Base-by-base conservation (phyloP, 208 protist species). In the Endotrypanum monterogeii region DNA sequence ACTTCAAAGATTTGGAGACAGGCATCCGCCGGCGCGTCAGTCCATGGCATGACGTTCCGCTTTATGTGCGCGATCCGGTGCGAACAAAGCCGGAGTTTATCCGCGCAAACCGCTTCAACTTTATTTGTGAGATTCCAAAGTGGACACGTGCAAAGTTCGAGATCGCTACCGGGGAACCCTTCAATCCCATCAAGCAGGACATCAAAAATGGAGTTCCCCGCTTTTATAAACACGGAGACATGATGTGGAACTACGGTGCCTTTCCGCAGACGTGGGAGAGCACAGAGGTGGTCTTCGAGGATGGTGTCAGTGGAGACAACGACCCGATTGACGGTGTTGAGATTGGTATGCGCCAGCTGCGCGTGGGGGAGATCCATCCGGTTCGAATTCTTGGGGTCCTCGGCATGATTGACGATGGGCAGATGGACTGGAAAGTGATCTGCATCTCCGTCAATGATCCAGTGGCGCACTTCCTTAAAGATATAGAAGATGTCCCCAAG, bases 241-340 rank as follows among this genome's bases (percentile, higher is more conserved):
- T 98, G 91, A 91, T 98, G 90, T 99, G 92, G 86, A 99, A 99
- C 87, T 99, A 99, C 77, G 98, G 98, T 32, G 93, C 94, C 41
- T 90, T 99, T 67, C 98, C 98, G 56, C 98, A 99, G 84, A 99
- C 97, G 68, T 98, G 96, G 96, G 98, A 98, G 78, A 96, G 95
- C 84, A 98, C 95, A 2, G 89, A 97, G 55, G 85, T 95, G 12
- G 80, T 88, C 41, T 96, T 95, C 62, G 91, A 96, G 71, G 87
- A 86, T 23, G 91, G 89, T 56, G 84, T 91, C 23, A 80, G 78
- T 41, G 96, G 96, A 46, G 96, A 98, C 76, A 96, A 97, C 63
- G 96, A 98, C 68, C 96, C 96, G 0, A 83, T 98, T 25, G 96
- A 98, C 74, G 92, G 83, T 55, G 83, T 98, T 2, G 94, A 98